Conservation (phyloP, 805 yeast genomes). For the Saccharomyces mikatae region DNA sequence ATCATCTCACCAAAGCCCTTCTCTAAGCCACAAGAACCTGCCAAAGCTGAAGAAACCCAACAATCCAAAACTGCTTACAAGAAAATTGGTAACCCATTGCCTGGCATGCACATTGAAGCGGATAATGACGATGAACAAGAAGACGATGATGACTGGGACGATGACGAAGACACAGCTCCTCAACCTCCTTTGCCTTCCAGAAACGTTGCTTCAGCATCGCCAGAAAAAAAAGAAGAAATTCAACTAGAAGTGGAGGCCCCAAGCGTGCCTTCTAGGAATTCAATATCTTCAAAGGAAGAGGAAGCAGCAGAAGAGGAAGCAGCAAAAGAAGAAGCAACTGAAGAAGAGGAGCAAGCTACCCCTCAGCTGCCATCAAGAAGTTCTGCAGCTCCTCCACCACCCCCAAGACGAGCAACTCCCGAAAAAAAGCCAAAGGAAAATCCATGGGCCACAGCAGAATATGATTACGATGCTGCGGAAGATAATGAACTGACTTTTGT, state of each 20-base stretch:
- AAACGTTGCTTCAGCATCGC: conserved; percentile 7
- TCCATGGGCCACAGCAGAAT: conserved; percentile 65
- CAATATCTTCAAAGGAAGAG: conserved; percentile 20
- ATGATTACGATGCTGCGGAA: conserved; percentile 87
- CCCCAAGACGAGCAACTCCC: conserved; percentile 18
- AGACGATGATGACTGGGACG: conserved; percentile 20
- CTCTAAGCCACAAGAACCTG: conserved; percentile 14
- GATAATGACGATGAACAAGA: conserved; percentile 18
- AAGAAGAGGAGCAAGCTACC: conserved; percentile 20
- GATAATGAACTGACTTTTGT: conserved; percentile 81
- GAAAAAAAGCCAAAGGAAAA: conserved; percentile 11
- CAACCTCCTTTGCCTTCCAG: conserved; percentile 9
- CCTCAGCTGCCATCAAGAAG: conserved; percentile 21
- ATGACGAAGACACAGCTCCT: conserved; percentile 15
- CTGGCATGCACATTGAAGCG: conserved; percentile 28
- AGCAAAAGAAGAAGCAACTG: conserved; percentile 12
- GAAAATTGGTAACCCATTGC: conserved; percentile 27
- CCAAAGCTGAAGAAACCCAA: conserved; percentile 8
- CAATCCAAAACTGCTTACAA: conserved; percentile 10
- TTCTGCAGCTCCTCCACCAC: conserved; percentile 27
- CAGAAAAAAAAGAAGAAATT: conserved; percentile 12
- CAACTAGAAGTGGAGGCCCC: conserved; percentile 19
- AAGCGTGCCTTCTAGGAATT: conserved; percentile 13
- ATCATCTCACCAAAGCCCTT: conserved; percentile 24
- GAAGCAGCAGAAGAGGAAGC: conserved; percentile 11